Evolutionary conservation across 441 rosid species (phyloP), one percentile per base, ranked within the genome.

Genomic region (Brassica balearica): DNA sequence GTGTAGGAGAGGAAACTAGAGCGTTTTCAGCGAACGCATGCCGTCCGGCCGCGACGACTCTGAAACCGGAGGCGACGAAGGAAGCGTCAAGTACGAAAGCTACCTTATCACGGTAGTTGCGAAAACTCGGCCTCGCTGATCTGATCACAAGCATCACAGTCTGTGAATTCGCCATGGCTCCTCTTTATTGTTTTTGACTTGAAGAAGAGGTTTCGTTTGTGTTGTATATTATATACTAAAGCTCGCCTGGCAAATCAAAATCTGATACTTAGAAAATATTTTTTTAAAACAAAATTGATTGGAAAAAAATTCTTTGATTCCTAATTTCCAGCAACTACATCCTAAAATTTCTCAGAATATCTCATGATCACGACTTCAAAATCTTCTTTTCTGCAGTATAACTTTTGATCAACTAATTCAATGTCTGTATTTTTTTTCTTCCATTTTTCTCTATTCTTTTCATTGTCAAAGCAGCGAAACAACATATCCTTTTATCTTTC

Each of bases 81-180:
- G 89, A 51, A 46, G 97, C 87, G 88, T 96, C 92, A 41, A 91
- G 85, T 6, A 87, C 85, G 81, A 92, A 96, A 12, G 91, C 94
- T 12, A 90, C 59, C 69, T 90, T 90, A 78, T 93, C 99, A 73
- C 84, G 75, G 3, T 80, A 74, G 84, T 87, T 95, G 34, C 88
- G 86, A 55, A 90, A 93, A 0, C 81, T 56, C 0, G 97, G 99
- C 32, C 92, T 82, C 17, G 86, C 75, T 1, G 93, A 92, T 38
- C 92, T 87, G 60, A 95, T 91, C 71, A 89, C 88, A 9, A 89
- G 95, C 86, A 87, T 82, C 69, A 93, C 96, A 3, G 92, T 69
- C 29, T 84, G 84, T 58, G 87, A 88, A 75, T 65, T 79, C 11
- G 89, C 88, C 97, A 92, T 94, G 0, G 76, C 58, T 62, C 19